Evolutionary conservation across 495 filamentous ascomycete genomes (phyloP).

Genomic region (Elasticomyces elasticus): DNA sequence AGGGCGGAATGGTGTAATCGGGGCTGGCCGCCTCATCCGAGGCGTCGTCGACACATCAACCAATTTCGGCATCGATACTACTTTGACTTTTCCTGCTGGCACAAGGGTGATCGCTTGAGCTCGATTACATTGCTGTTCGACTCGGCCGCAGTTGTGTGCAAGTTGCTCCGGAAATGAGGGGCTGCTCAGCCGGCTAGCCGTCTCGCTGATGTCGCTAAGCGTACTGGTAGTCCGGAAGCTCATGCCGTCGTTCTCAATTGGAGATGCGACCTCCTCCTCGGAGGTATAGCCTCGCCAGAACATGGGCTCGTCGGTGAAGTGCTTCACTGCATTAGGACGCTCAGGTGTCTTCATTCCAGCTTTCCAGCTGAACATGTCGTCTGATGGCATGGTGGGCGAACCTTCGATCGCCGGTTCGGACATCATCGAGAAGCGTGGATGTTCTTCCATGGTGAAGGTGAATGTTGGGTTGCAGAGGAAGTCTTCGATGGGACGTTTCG

Average conservation of each 20-base stretch:
- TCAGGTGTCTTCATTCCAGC: slow-evolving; percentile 2
- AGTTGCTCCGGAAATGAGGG: slow-evolving; percentile 7
- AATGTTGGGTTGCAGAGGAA: slow-evolving; percentile 19
- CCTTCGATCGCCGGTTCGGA: background rate
- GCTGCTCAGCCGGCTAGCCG: background rate
- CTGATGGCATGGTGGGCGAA: background rate
- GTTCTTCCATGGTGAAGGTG: slow-evolving; percentile 1
- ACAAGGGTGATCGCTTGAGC: slow-evolving; percentile 17
- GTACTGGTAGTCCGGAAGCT: slow-evolving; percentile 7
- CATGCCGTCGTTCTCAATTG: slow-evolving; percentile 11
- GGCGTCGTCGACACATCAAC: slow-evolving; percentile 6
- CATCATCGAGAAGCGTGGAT: background rate
- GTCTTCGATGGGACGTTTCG: slow-evolving; percentile 14
- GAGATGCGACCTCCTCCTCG: slow-evolving; percentile 20
- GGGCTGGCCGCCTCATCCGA: background rate
- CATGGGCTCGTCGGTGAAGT: slow-evolving; percentile 11
- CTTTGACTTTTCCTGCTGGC: slow-evolving; percentile 15
- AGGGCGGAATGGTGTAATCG: background rate
- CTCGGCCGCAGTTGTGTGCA: background rate
- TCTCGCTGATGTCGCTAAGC: background rate
- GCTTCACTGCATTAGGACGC: background rate
- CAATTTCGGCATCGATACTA: slow-evolving; percentile 15
- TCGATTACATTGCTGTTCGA: slow-evolving; percentile 15
- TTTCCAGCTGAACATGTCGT: slow-evolving; percentile 2
- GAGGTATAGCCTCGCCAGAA: slow-evolving; percentile 17